These are phyloP conservation scores for Hansfordia pulvinata DNA, from an alignment of 2,329 filamentous ascomycete genomes.

Conservation along the genomic window DNA sequence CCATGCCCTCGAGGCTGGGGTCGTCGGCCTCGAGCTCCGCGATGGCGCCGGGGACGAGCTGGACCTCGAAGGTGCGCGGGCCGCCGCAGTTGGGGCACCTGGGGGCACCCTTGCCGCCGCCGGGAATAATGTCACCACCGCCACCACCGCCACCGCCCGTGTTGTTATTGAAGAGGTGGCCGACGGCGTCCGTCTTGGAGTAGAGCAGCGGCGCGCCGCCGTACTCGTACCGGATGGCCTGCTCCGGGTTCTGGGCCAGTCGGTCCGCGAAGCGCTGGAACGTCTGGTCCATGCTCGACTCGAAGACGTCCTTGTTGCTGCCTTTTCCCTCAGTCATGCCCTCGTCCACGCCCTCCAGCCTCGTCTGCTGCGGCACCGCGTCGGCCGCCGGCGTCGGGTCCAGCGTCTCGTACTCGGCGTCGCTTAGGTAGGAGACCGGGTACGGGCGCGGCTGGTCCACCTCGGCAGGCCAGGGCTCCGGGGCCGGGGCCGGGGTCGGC, in stretches of 20 bases:
- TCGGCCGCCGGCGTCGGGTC: conserved; percentile 44
- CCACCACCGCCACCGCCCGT: conserved; percentile 11
- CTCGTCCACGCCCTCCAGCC: conserved; percentile 32
- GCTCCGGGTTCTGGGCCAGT: conserved; percentile 67
- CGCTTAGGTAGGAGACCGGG: conserved; percentile 63
- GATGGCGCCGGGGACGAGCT: conserved; percentile 85
- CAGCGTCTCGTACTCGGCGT: conserved; percentile 85
- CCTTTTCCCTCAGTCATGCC: conserved; percentile 22
- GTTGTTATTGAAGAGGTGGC: conserved; percentile 39
- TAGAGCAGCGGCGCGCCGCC: conserved; percentile 65
- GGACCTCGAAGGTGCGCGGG: conserved; percentile 74
- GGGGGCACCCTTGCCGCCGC: conserved; percentile 42
- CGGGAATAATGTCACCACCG: conserved; percentile 10
- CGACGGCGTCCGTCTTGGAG: conserved; percentile 61
- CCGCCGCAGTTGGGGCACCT: conserved; percentile 65
- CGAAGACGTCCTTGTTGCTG: conserved; percentile 60
- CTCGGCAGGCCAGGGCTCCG: conserved; percentile 63
- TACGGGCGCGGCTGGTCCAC: conserved; percentile 57
- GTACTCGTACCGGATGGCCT: conserved; percentile 72
- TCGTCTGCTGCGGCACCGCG: conserved; percentile 34
- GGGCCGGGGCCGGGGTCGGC: conserved; percentile 23
- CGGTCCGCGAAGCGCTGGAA: conserved; percentile 75
- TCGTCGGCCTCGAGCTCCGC: conserved; percentile 73
- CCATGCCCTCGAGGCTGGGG: conserved; percentile 71
- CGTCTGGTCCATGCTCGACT: conserved; percentile 59